Percentiles rank a stretch among this genome's conserved stretches.
phyloP scores from a whole-genome alignment of 805 yeast species.

The Candida succiphila region DNA sequence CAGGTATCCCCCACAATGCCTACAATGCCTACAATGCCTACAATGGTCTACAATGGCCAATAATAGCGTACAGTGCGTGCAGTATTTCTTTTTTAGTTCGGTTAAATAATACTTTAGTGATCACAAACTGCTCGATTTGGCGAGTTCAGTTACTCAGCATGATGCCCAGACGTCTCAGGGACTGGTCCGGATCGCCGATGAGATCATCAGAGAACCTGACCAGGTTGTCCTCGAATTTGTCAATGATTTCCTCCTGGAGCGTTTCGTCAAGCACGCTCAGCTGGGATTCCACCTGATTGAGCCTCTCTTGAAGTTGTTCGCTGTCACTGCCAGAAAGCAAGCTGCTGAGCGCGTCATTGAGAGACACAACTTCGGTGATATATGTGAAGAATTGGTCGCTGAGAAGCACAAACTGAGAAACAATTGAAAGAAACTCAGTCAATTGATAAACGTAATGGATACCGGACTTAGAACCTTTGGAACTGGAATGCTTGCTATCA shows the following conservation, averaged over 20 bases:
- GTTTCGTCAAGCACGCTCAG: constrained; percentile 29
- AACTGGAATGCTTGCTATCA: constrained; percentile 9
- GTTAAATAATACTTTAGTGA: neutral
- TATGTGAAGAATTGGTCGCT: constrained; percentile 27
- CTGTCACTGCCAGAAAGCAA: constrained; percentile 14
- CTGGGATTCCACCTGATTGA: constrained; percentile 10
- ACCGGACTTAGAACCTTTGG: constrained; percentile 26
- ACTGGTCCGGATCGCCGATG: constrained; percentile 38
- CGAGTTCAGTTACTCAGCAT: constrained; percentile 14
- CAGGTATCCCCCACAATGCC: too few species aligned
- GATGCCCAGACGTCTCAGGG: constrained; percentile 37
- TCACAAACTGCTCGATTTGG: too few species aligned
- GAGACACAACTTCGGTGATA: constrained; percentile 23
- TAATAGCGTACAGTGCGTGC: too few species aligned
- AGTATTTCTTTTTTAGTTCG: neutral
- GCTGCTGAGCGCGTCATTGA: constrained; percentile 13
- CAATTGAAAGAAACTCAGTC: constrained; percentile 23
- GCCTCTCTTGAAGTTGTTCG: constrained; percentile 12
- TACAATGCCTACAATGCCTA: too few species aligned
- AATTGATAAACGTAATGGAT: constrained; percentile 32
- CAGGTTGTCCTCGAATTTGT: constrained; percentile 32
- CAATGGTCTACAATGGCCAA: too few species aligned
- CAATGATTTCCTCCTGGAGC: constrained; percentile 28
- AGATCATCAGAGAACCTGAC: constrained; percentile 40
- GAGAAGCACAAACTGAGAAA: constrained; percentile 28